These are phyloP conservation scores for Penicillium bialowiezense DNA, from an alignment of 495 filamentous ascomycete genomes.

Conservation along the genomic window DNA sequence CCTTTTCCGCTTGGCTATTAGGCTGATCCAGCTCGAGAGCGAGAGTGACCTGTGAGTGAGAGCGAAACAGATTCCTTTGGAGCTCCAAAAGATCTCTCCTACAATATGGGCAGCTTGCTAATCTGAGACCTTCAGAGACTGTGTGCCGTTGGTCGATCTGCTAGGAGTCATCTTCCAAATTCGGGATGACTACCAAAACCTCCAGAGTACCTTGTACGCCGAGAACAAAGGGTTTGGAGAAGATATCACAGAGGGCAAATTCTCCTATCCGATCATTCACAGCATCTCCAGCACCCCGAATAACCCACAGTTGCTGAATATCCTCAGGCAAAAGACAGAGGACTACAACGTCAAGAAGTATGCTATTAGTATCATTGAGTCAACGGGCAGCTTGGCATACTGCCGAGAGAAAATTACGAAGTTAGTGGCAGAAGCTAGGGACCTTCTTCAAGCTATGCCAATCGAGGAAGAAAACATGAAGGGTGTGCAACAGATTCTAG, in stretches of 20 bases:
- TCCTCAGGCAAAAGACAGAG: not conserved
- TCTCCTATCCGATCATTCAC: constrained; percentile 28
- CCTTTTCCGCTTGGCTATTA: constrained; percentile 79
- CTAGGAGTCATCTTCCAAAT: constrained; percentile 36
- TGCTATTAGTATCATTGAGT: not conserved
- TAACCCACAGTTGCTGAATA: not conserved
- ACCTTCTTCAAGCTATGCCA: no score
- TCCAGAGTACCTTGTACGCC: constrained; percentile 20
- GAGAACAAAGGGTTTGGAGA: constrained; percentile 46
- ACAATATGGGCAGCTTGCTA: not conserved
- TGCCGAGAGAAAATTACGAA: not conserved
- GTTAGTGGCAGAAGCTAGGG: no score
- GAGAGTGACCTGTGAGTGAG: no score
- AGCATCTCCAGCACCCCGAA: not conserved
- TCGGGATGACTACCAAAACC: constrained; percentile 40
- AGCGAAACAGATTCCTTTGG: no score
- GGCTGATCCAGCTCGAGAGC: constrained; percentile 67
- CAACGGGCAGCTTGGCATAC: not conserved
- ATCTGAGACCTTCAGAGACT: not conserved
- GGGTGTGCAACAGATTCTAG: no score
- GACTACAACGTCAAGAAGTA: not conserved
- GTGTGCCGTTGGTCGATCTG: not conserved
- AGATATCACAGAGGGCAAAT: constrained; percentile 41
- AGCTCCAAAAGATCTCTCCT: no score
- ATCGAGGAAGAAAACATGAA: no score